Conservation (phyloP, 371 early-diverging fungal genomes). For the Blakeslea trispora region DNA sequence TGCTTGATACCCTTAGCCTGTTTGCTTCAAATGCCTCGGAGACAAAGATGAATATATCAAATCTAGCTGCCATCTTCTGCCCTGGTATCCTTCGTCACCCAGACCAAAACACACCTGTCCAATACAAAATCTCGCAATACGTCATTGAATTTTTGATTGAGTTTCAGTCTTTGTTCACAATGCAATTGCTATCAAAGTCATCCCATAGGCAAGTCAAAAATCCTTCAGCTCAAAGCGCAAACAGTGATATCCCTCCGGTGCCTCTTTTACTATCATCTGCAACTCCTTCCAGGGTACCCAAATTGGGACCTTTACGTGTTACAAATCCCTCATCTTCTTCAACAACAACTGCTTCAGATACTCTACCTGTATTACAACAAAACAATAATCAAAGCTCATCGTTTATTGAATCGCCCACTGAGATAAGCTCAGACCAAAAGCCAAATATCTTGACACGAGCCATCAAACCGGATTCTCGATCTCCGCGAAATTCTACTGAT, state of each 20-base stretch:
- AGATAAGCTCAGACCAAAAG: not conserved
- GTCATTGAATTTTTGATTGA: constrained; percentile 60
- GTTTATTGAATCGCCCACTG: constrained; percentile 13
- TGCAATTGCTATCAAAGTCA: constrained; percentile 16
- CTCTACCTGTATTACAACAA: not conserved
- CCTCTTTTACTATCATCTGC: constrained; percentile 21
- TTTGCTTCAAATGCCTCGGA: constrained; percentile 48
- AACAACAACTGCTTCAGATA: not conserved
- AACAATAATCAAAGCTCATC: constrained; percentile 3
- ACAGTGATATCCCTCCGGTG: constrained; percentile 12
- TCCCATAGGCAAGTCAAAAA: constrained; percentile 3
- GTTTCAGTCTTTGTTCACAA: constrained; percentile 49
- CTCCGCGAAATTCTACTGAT: not conserved
- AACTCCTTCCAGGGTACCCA: not conserved
- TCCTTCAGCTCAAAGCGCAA: not conserved
- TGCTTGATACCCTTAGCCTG: constrained; percentile 53
- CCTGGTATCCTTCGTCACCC: constrained; percentile 61
- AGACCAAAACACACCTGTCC: constrained; percentile 53
- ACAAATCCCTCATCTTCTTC: constrained; percentile 13
- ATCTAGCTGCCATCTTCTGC: constrained; percentile 59
- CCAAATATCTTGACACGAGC: not conserved
- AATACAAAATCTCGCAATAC: constrained; percentile 57
- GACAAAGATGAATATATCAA: constrained; percentile 53
- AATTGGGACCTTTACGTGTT: constrained; percentile 14
- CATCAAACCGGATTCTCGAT: not conserved